Conservation (phyloP, 139 green algal species). For the Desmodesmus armatus region DNA sequence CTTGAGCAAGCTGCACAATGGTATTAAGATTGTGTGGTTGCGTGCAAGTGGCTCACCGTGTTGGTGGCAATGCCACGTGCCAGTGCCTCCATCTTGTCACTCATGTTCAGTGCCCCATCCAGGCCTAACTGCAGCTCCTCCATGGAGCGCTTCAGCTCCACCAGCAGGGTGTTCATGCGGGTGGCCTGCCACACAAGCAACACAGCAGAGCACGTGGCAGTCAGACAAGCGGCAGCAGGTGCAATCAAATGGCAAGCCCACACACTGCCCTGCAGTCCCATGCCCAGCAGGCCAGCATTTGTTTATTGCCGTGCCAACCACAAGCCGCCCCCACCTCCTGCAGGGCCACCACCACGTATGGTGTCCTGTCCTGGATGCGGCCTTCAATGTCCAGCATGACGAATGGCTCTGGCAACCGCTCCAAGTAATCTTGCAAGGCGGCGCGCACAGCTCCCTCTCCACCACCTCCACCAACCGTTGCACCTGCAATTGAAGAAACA, state of each 20-base stretch:
- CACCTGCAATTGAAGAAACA: too few relatives aligned
- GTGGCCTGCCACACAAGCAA: constrained; percentile 68
- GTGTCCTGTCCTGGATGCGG: constrained; percentile 84
- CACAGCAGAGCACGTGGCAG: neutral
- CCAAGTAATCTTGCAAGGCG: constrained; percentile 72
- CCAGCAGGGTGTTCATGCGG: constrained; percentile 85
- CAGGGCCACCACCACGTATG: constrained; percentile 86
- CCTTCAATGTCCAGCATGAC: constrained; percentile 89
- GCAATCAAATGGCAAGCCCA: neutral
- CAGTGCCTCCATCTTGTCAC: constrained; percentile 87
- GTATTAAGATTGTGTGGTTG: too few relatives aligned
- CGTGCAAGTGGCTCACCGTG: constrained; percentile 57
- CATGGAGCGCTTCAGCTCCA: constrained; percentile 84
- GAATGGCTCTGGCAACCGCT: constrained; percentile 79
- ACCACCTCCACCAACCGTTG: constrained; percentile 52
- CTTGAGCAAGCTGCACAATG: too few relatives aligned
- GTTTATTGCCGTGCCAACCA: too few relatives aligned
- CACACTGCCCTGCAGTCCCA: neutral
- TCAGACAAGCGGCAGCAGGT: neutral
- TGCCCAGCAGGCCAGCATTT: neutral
- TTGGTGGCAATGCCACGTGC: constrained; percentile 77
- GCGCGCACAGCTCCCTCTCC: constrained; percentile 68
- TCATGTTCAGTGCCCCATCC: constrained; percentile 91
- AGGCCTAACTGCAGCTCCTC: constrained; percentile 89
- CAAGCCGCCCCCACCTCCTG: constrained; percentile 41